These are phyloP conservation scores for Patellifolia procumbens DNA, from an alignment of 179 eudicot species.

Conservation along the genomic window DNA sequence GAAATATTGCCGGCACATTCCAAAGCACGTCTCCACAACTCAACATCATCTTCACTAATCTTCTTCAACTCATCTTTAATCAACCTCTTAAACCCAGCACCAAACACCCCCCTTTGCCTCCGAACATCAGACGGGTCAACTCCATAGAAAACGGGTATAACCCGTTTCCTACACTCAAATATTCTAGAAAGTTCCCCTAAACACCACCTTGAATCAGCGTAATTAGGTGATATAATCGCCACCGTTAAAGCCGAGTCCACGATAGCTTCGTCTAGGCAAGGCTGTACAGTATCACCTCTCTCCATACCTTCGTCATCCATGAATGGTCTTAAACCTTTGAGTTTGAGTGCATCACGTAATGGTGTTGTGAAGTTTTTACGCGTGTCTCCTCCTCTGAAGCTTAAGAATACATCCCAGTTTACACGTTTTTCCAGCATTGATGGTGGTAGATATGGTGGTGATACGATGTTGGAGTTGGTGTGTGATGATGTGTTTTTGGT, in stretches of 20 bases:
- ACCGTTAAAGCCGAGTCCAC: slow-evolving; percentile 43
- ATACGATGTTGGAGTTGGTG: not conserved
- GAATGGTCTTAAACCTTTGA: slow-evolving; percentile 31
- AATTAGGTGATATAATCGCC: slow-evolving; percentile 36
- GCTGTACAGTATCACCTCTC: slow-evolving; percentile 31
- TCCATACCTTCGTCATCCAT: slow-evolving; percentile 29
- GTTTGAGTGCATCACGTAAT: slow-evolving; percentile 19
- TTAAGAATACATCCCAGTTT: slow-evolving; percentile 48
- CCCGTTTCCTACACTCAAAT: slow-evolving; percentile 27
- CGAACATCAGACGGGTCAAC: slow-evolving; percentile 44
- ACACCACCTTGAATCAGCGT: slow-evolving; percentile 41
- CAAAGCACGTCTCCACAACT: slow-evolving; percentile 42
- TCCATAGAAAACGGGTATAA: slow-evolving; percentile 40
- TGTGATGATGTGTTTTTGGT: not conserved
- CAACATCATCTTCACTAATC: slow-evolving; percentile 6
- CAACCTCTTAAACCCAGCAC: slow-evolving; percentile 20
- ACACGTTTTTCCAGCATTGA: slow-evolving; percentile 33
- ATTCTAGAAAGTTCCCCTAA: slow-evolving; percentile 36
- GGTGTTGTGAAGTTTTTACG: slow-evolving; percentile 29
- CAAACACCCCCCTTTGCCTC: slow-evolving; percentile 35
- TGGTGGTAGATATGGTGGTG: slow-evolving; percentile 38
- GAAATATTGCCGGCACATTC: slow-evolving; percentile 34
- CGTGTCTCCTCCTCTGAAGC: slow-evolving; percentile 51
- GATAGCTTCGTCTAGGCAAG: slow-evolving; percentile 32
- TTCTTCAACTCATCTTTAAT: not conserved